Base-by-base conservation (phyloP, 2,329 filamentous ascomycete species). In the Parascedosporium putredinis region DNA sequence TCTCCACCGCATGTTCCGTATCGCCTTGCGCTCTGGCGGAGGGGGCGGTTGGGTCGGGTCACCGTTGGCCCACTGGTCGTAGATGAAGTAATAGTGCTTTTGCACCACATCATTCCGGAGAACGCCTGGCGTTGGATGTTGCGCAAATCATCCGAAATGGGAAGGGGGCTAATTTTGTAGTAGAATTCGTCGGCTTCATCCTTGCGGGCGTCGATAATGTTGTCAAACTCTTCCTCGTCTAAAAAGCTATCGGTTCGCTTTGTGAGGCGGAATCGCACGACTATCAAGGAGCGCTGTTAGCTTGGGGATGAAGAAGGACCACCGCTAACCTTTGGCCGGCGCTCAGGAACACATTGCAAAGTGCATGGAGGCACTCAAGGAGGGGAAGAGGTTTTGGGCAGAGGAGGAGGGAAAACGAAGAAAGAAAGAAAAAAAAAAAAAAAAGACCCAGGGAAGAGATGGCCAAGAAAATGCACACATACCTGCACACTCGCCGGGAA, bases 121-220 rank as follows among this genome's bases (percentile, higher is more conserved):
- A 96, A 86, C 3, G 91, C 93, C 65, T 96, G 90, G 57, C 91
- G 81, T 68, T 97, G 93, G 57, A 97, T 93, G 65, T 94, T 96
- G 57, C 90, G 84, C 52, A 96, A 75, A 61, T 97, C 91, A 45
- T 97, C 90, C 0, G 87, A 78, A 84, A 96, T 95, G 2, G 90
- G 91, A 34, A 96, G 74, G 3, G 91, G 91, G 66, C 88, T 96
- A 64, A 97, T 84, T 52, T 87, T 81, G 69, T 84, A 93, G 72
- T 94, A 97, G 65, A 97, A 97, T 54, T 97, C 90, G 62, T 97
- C 91, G 5, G 91, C 91, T 60, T 97, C 91, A n/a, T 86, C 79
- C 53, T 79, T 82, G 57, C 89, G 83, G 62, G 83, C 81, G 59
- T 97, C 90, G 52, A 97, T 84, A 55, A 93, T 79, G 61, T 96